Evolutionary conservation across 345 rosid genomes (phyloP), one percentile per base, ranked within the genome.

Genomic region (Acer campestre): DNA sequence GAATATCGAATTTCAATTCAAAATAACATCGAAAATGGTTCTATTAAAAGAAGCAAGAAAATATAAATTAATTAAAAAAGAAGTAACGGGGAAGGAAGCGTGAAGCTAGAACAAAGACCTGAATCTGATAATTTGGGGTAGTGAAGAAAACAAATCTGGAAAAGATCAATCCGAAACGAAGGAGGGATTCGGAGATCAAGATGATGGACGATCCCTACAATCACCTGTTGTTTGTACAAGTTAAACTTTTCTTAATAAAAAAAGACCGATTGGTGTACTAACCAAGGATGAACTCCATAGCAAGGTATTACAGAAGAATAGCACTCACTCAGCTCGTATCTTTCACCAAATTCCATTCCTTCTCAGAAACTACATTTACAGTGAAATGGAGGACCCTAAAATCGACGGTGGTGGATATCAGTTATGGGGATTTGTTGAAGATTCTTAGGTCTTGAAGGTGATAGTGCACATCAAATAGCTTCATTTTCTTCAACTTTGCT

Each of bases 171-270:
- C 74, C 82, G 73, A 40, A 85, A 68, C 70, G 53, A 82, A 17
- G 86, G 86, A 72, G 85, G 79, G 76, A 80, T 84, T 48, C 49
- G 61, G 56, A 81, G 70, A 64, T 61, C 63, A 35, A 84, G 86
- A 18, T 61, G 42, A 46, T 69, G 56, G 75, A 84, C 71, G 27
- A 63, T 78, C 62, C 86, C 84, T 27, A 77, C 78, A 55, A 83
- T 53, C 12, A 80, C 81, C 84, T 84, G 58, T 23, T 42, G 27
- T 31, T 51, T 25, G 38, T 31, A 3, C 78, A 75, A 66, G 72
- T 75, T 5, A 65, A 42, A 10, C 55, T 38, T 55, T 73, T 73
- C 20, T 20, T 42, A 7, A 31, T 22, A 35, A 35, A 65, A 31
- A 51, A 51, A n/a, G 48, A 7, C 70, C 25, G 70, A 25, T 25